phyloP scores from a whole-genome alignment of 768 basidiomycete genomes.

The Strobilomyces confusus region DNA sequence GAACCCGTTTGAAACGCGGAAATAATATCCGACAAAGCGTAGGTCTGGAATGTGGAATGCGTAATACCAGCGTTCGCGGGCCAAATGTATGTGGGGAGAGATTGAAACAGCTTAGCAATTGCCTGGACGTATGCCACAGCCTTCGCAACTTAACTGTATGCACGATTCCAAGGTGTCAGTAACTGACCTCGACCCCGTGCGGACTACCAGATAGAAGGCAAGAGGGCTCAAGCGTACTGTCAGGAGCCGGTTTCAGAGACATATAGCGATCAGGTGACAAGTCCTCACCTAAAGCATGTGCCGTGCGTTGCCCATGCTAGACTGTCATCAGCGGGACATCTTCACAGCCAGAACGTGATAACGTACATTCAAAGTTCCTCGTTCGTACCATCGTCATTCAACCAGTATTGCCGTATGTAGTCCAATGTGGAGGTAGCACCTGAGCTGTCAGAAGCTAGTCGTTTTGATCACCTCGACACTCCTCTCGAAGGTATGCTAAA shows the following conservation, averaged over 20 bases:
- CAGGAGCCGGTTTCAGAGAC: constrained; percentile 1
- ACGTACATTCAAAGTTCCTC: constrained; percentile 65
- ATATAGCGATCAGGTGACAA: not conserved
- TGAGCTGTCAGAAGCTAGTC: constrained; percentile 52
- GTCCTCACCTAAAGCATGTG: constrained; percentile 39
- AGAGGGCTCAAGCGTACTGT: constrained; percentile 52
- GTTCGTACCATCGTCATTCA: constrained; percentile 54
- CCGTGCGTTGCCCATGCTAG: constrained; percentile 67
- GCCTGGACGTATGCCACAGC: constrained; percentile 64
- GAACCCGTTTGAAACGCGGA: constrained; percentile 52
- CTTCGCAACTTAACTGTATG: constrained; percentile 28
- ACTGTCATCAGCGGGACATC: constrained; percentile 3
- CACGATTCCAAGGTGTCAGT: not conserved
- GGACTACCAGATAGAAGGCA: constrained; percentile 61
- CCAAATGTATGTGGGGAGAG: constrained; percentile 72
- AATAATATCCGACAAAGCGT: constrained; percentile 50
- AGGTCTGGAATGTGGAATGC: constrained; percentile 56
- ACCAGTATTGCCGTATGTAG: constrained; percentile 63
- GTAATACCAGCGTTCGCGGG: constrained; percentile 69
- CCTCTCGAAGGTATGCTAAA: not conserved
- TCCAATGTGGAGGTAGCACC: constrained; percentile 52
- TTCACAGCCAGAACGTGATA: not conserved
- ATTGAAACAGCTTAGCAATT: constrained; percentile 57
- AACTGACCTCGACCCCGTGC: constrained; percentile 53
- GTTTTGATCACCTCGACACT: not conserved